Evolutionary conservation across 2,329 filamentous ascomycete species (phyloP).

Genomic region (Fusarium brachygibbosum): DNA sequence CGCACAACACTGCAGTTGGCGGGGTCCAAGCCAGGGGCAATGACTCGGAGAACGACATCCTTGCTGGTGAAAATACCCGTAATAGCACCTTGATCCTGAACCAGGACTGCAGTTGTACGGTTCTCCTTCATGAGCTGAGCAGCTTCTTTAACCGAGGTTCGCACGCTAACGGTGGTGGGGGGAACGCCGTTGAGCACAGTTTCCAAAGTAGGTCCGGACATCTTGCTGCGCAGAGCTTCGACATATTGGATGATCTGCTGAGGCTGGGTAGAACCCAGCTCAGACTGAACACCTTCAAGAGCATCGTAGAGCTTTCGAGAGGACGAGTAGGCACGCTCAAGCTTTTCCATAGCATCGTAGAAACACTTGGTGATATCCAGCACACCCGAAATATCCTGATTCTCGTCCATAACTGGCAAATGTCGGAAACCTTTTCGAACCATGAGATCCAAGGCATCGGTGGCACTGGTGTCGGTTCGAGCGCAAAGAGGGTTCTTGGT

Average conservation of each 20-base stretch:
- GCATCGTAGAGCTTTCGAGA: conserved; percentile 99
- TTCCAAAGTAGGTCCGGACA: conserved; percentile 97
- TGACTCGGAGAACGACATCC: conserved; percentile 97
- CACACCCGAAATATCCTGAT: conserved; percentile 98
- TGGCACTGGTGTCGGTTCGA: conserved; percentile 96
- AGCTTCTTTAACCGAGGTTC: conserved; percentile 96
- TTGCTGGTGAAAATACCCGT: conserved; percentile 99
- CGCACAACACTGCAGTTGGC: conserved; percentile 96
- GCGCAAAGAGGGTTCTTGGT: conserved; percentile 99
- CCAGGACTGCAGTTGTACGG: conserved; percentile 94
- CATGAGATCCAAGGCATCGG: conserved; percentile 97
- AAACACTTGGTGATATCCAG: conserved; percentile 99
- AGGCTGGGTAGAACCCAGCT: conserved; percentile 93
- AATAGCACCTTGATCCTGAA: conserved; percentile 96
- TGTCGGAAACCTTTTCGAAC: conserved; percentile 98
- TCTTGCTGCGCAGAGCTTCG: conserved; percentile 92
- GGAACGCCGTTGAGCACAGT: conserved; percentile 92
- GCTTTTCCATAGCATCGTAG: conserved; percentile 99
- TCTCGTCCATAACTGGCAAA: conserved; percentile 99
- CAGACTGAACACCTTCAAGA: conserved; percentile 96
- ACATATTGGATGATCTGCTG: conserved; percentile 99
- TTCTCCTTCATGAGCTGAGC: conserved; percentile 98
- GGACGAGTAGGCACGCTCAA: conserved; percentile 96
- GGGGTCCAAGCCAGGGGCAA: conserved; percentile 94
- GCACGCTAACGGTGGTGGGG: conserved; percentile 93